These are phyloP conservation scores for Exophiala calicioides DNA, from an alignment of 2,329 filamentous ascomycete species.

Conservation along the genomic window DNA sequence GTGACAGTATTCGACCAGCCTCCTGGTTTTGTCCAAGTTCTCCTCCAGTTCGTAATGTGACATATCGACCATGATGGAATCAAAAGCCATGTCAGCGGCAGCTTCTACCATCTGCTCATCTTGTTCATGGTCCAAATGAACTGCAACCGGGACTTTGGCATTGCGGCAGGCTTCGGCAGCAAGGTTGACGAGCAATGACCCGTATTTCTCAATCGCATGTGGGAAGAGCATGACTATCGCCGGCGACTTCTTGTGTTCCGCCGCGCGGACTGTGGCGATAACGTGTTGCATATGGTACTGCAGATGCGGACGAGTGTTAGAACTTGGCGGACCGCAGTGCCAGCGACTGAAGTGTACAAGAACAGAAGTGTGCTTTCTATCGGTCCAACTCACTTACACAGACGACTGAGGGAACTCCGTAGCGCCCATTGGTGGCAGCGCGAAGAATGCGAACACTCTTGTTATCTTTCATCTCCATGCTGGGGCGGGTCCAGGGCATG, in stretches of 20 bases:
- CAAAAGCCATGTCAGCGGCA: conserved; percentile 50
- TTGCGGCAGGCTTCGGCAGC: conserved; percentile 58
- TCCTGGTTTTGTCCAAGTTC: conserved; percentile 64
- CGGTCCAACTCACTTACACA: too few relatives aligned
- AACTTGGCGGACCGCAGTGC: too few relatives aligned
- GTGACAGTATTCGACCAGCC: conserved; percentile 65
- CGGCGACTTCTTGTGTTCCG: conserved; percentile 65
- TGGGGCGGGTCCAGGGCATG: too few relatives aligned
- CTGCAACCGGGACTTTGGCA: conserved; percentile 59
- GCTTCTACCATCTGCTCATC: conserved; percentile 55
- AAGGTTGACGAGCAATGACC: conserved; percentile 57
- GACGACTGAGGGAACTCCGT: too few relatives aligned
- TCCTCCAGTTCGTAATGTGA: conserved; percentile 69
- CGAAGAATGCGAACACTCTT: too few relatives aligned
- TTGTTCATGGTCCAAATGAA: conserved; percentile 70
- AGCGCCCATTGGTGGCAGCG: too few relatives aligned
- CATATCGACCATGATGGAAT: conserved; percentile 78
- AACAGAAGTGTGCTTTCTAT: too few relatives aligned
- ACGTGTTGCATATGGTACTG: too few relatives aligned
- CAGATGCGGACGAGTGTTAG: too few relatives aligned
- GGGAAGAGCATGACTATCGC: conserved; percentile 73
- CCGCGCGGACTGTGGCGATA: conserved; percentile 62
- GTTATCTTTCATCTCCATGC: too few relatives aligned
- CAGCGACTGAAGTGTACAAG: too few relatives aligned
- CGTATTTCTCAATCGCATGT: conserved; percentile 70